Base-by-base conservation (phyloP, 805 yeast species). In the Candida sonorensis region DNA sequence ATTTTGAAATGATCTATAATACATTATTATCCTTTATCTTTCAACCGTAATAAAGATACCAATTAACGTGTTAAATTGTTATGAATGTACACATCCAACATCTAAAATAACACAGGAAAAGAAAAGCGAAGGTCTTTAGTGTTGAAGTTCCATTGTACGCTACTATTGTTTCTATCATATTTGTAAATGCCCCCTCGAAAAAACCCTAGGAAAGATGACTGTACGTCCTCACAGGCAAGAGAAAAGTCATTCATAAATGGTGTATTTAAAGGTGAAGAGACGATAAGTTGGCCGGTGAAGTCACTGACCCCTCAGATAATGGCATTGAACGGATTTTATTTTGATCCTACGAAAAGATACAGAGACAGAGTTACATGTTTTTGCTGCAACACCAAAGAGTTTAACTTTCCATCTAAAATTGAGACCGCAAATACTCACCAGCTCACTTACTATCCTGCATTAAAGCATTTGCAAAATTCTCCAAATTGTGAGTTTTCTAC, bases 281-380 rank as follows among this genome's bases (percentile, higher is more conserved):
- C 40, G 24, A 34, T 41, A 10, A 44, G 69, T 55, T 45, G 57
- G 60, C 35, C 62, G 47, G 46, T 62, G 2, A 20, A 41, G 5
- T 29, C 24, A 9, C 46, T 44, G 5, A 34, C 48, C 4, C 38
- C 48, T 10, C 42, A 47, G 25, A 35, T 38, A 1, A 48, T 79
- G 60, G 78, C 78, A 1, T 60, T 61, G 30, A 66, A 72, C 13
- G 88, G 90, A 1, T 74, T 81, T 58, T 73, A 61, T 54, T 81
- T 59, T 51, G 65, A 68, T 29, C 87, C 77, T 20, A 59, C 62
- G 10, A 59, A 64, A 32, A 55, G 59, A 20, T 56, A 63, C 27
- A 54, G 47, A 4, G 78, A 74, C 44, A 66, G 74, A 32, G 72
- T 72, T 8, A 64, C 75, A 11, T 81, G 90, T 53, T 68, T 66